Evolutionary conservation across 768 basidiomycete genomes (phyloP), one percentile per base, ranked within the genome.

Genomic region (Pulveroboletus sp.): DNA sequence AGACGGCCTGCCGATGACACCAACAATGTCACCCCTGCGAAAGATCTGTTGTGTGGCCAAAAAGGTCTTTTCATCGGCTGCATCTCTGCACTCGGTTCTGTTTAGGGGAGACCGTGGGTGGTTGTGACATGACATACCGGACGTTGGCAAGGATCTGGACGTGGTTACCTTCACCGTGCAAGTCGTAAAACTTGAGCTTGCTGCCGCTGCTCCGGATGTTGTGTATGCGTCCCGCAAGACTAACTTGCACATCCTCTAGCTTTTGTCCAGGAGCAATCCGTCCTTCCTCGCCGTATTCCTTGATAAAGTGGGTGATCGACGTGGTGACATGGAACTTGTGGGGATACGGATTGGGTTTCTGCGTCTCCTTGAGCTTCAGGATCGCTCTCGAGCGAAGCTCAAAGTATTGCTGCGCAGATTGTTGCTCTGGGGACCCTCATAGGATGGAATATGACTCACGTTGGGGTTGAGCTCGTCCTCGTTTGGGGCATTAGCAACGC

Each of bases 271-370:
- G 56, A 4, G 75, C 59, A 51, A 95, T 81, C 68, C 80, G 77
- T 44, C 86, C 89, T 42, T 90, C 87, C 8, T 58, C 20, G 23
- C 89, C 87, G 60, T 90, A 98, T 46, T 78, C 69, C 5, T 75
- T 66, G 66, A 98, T 79, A 71, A 85, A 99, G 5, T 72, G 63
- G 3, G 82, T 72, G 62, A 99, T 75, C 8, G 90, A 91, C 52
- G 70, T 75, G 48, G 85, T 75, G 19, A 97, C 94, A 57, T 95
- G 69, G 73, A 99, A 99, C 82, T 99, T 99, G 85, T 99, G 97
- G 7, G 97, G 97, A 74, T 98, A 99, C 2, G 97, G 97, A 67
- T 94, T 89, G 2, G 94, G 95, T 7, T 79, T 69, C 66, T 87
- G 87, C 24, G 89, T 87, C 64, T 85, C 77, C 69, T 90, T 87